Conservation (phyloP, 805 yeast species). For the Saccharomyces kudriavzevii region DNA sequence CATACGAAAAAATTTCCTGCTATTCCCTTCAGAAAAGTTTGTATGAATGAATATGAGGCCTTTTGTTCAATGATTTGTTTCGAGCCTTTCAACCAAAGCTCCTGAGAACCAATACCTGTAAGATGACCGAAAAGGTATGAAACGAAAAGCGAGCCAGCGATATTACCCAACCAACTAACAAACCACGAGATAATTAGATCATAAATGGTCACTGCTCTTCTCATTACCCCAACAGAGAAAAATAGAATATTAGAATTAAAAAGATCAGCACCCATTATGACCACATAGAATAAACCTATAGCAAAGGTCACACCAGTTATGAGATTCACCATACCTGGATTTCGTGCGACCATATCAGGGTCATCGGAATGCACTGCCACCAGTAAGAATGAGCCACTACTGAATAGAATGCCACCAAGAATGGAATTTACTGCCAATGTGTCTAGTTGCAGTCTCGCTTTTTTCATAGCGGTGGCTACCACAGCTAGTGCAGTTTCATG, state of each 20-base stretch:
- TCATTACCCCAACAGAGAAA: constrained; percentile 56
- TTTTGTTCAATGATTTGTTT: constrained; percentile 36
- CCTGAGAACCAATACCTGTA: constrained; percentile 41
- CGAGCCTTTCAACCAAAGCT: constrained; percentile 41
- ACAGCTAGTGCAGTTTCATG: constrained; percentile 79
- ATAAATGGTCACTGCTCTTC: constrained; percentile 60
- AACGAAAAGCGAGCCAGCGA: constrained; percentile 58
- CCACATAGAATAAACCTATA: constrained; percentile 67
- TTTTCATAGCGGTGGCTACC: constrained; percentile 80
- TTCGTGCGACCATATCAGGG: constrained; percentile 33
- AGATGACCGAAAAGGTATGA: constrained; percentile 54
- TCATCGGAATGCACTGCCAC: constrained; percentile 46
- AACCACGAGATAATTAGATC: constrained; percentile 61
- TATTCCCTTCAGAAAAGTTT: constrained; percentile 60
- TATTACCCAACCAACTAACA: constrained; percentile 58
- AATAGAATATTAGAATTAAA: constrained; percentile 69
- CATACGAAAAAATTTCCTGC: constrained; percentile 76
- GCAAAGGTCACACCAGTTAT: constrained; percentile 59
- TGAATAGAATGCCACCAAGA: constrained; percentile 61
- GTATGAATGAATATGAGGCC: constrained; percentile 43
- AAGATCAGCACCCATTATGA: constrained; percentile 65
- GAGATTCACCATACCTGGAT: constrained; percentile 47
- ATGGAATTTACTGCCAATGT: constrained; percentile 55
- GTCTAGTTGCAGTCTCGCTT: constrained; percentile 57
- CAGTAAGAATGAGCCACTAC: constrained; percentile 67